Percentiles rank a stretch among this genome's conserved stretches.
Conservation (phyloP, 129 eudicot genomes). For the Pittosporum tobira region DNA sequence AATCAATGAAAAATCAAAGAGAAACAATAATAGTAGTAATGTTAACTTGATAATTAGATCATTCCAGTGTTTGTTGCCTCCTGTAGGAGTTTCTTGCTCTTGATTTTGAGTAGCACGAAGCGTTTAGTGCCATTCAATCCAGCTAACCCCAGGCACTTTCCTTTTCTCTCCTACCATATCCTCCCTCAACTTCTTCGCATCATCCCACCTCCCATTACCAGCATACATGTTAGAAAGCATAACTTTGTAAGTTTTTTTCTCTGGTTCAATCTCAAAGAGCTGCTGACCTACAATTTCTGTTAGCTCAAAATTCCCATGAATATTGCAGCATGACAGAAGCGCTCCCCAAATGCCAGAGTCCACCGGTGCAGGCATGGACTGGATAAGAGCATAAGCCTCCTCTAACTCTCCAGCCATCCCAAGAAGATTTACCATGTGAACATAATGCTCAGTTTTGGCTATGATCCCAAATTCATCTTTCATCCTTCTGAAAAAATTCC, state of each 20-base stretch:
- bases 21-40: not conserved
- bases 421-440: conserved; percentile 67
- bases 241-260: conserved; percentile 29
- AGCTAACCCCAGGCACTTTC: conserved; percentile 55
- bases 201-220: conserved; percentile 73
- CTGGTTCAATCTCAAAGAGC: conserved; percentile 15
- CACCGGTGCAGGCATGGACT: conserved; percentile 36
- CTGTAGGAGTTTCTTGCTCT: not conserved
- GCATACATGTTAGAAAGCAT: conserved; percentile 62
- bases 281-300: conserved; percentile 39
- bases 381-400: conserved; percentile 58
- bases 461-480: conserved; percentile 39
- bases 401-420: conserved; percentile 70
- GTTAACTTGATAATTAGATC: not conserved
- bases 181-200: conserved; percentile 50
- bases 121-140: conserved; percentile 31
- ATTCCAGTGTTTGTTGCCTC: not conserved
- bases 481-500: conserved; percentile 49
- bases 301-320: conserved; percentile 37
- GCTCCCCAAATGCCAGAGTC: conserved; percentile 80
- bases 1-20: not conserved
- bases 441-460: conserved; percentile 58
- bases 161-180: conserved; percentile 18
- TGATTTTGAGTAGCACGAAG: too few species aligned
- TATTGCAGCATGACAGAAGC: conserved; percentile 67